phyloP scores from a whole-genome alignment of 1,284 basidiomycete species.

The Sporisorium sorghi region DNA sequence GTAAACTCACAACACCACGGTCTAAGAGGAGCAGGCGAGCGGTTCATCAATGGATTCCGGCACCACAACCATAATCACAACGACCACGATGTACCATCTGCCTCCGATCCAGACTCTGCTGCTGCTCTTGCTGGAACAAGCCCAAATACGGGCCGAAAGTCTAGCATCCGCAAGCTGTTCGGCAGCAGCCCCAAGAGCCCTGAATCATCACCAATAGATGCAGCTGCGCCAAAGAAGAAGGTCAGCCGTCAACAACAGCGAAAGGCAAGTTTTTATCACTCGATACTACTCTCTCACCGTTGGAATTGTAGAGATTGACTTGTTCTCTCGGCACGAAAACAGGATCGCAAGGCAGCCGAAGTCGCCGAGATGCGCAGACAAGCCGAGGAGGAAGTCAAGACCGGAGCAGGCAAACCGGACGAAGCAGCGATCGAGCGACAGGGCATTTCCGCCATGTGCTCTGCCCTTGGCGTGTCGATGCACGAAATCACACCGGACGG shows the following conservation, averaged over 20 bases:
- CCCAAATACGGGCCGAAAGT: constrained; percentile 11
- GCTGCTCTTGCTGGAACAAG: constrained; percentile 12
- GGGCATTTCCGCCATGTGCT: constrained; percentile 55
- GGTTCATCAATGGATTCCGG: constrained; percentile 39
- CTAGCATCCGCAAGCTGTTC: constrained; percentile 42
- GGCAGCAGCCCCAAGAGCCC: constrained; percentile 34
- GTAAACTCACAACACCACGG: constrained; percentile 20
- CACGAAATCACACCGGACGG: constrained; percentile 86
- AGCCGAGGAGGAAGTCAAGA: constrained; percentile 55
- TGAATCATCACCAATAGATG: constrained; percentile 14
- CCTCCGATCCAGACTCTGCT: constrained; percentile 11
- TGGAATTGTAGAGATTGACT: neutral
- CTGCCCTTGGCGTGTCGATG: constrained; percentile 49
- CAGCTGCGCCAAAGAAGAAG: constrained; percentile 36
- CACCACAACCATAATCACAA: constrained; percentile 13
- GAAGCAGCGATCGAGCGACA: constrained; percentile 53
- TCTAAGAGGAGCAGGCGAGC: constrained; percentile 48
- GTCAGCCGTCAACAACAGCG: constrained; percentile 48
- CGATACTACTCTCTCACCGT: no score
- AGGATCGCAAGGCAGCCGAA: constrained; percentile 58
- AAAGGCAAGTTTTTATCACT: constrained; percentile 16
- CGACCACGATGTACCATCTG: neutral
- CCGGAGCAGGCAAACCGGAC: constrained; percentile 49
- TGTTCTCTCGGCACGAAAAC: neutral
- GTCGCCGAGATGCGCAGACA: constrained; percentile 48